Evolutionary conservation across 345 rosid genomes (phyloP).

Genomic region (Reutealis trisperma): DNA sequence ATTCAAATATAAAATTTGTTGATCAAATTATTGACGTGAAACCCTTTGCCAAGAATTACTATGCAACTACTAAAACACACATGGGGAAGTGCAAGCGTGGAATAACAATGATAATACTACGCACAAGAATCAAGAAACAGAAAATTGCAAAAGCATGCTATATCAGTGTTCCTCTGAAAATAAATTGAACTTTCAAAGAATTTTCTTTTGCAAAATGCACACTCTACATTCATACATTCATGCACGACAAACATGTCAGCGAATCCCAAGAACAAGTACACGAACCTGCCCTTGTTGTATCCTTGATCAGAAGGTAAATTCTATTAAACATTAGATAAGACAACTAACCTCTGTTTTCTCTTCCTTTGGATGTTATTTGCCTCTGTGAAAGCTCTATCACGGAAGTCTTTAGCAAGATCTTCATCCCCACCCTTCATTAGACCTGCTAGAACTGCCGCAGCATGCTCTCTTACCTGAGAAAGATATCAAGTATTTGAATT

Average conservation of each 20-base stretch:
- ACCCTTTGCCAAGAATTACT: neutral
- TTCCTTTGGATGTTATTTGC: conserved; percentile 64
- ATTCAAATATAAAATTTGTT: conserved; percentile 14
- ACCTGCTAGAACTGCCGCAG: conserved; percentile 95
- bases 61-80: neutral
- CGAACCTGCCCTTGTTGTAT: neutral
- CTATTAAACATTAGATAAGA: neutral
- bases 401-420: conserved; percentile 76
- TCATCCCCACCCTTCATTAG: conserved; percentile 94
- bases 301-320: neutral
- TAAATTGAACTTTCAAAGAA: neutral
- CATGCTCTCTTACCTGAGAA: conserved; percentile 93
- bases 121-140: neutral
- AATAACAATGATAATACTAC: conserved; percentile 1
- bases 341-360: conserved; percentile 58
- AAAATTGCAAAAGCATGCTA: neutral
- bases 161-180: neutral
- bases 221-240: neutral
- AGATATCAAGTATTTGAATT: conserved; percentile 12
- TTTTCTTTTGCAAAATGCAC: neutral
- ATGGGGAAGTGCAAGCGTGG: neutral
- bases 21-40: conserved; percentile 11
- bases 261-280: conserved; percentile 1
- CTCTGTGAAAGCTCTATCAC: conserved; percentile 73
- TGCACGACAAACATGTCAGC: neutral